These are phyloP conservation scores for Cordyceps cicadae DNA, from an alignment of 2,329 filamentous ascomycete genomes.

Conservation along the genomic window DNA sequence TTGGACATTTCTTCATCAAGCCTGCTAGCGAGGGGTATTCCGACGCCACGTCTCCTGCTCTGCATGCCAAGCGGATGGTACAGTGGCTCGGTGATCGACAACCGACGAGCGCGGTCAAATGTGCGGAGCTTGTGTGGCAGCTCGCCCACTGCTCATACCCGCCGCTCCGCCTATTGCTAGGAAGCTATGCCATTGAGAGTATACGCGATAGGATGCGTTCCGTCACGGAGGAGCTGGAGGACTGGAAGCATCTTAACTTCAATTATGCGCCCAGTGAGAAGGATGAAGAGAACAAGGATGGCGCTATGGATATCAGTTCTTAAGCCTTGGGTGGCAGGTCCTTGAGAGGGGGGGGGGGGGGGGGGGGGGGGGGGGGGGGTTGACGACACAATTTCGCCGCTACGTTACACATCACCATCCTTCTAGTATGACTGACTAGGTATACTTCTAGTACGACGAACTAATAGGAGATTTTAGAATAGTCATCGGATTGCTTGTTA, in stretches of 20 bases:
- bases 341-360: neutral
- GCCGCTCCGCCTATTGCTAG: conserved; percentile 75
- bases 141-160: conserved; percentile 92
- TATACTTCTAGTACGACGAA: no score
- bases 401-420: no score
- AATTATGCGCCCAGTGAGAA: conserved; percentile 5
- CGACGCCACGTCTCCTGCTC: conserved; percentile 67
- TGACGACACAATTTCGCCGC: no score
- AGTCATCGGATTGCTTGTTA: no score
- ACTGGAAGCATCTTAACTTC: conserved; percentile 83
- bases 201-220: conserved; percentile 82
- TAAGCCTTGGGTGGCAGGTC: neutral
- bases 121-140: conserved; percentile 90
- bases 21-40: conserved; percentile 75
- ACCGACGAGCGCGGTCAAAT: conserved; percentile 86
- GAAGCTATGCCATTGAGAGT: conserved; percentile 92
- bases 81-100: conserved; percentile 92
- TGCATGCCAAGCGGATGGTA: conserved; percentile 83
- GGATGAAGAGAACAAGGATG: conserved; percentile 7
- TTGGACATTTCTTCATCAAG: conserved; percentile 89
- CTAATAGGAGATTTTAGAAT: no score
- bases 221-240: conserved; percentile 90
- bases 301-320: conserved; percentile 6
- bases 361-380: neutral
- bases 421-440: no score